Evolutionary conservation across 202 grass and related monocot species (phyloP).

Genomic region (Hordeum pubiflorum): DNA sequence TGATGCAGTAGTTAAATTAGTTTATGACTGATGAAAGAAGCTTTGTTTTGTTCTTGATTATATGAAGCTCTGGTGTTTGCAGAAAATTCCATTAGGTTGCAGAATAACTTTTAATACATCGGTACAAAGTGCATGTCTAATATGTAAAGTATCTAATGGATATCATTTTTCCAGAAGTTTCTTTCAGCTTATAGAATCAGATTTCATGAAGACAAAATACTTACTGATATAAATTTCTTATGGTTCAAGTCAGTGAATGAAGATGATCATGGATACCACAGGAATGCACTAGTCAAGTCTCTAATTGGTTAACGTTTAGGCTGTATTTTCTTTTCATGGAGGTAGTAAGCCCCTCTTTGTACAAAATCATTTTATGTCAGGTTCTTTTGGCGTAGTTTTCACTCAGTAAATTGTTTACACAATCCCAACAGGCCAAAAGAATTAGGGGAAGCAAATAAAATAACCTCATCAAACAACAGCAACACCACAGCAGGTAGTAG

Average conservation of each 20-base stretch:
- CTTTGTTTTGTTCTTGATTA: neutral
- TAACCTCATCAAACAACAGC: slow-evolving; percentile 33
- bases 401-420: neutral
- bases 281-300: neutral
- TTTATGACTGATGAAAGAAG: slow-evolving; percentile 12
- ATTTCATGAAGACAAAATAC: slow-evolving; percentile 5
- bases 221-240: slow-evolving; percentile 8
- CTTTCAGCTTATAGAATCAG: slow-evolving; percentile 7
- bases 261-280: slow-evolving; percentile 11
- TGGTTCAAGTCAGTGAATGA: neutral
- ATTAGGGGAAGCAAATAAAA: slow-evolving; percentile 35
- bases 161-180: slow-evolving; percentile 9
- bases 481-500: slow-evolving; percentile 42
- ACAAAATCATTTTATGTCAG: slow-evolving; percentile 14
- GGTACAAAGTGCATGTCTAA: slow-evolving; percentile 3
- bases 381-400: slow-evolving; percentile 13
- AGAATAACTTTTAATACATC: neutral
- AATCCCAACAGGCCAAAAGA: neutral
- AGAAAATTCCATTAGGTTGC: neutral
- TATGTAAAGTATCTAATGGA: slow-evolving; percentile 3
- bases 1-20: slow-evolving; percentile 16
- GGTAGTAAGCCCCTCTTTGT: slow-evolving; percentile 4
- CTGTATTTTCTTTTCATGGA: slow-evolving; percentile 23
- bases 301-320: slow-evolving; percentile 1
- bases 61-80: neutral